A percentile compares a stretch with the other conserved stretches of the same genome.
Evolutionary conservation across 495 filamentous ascomycete species (phyloP).

Genomic region (Bathelium albidoporum): DNA sequence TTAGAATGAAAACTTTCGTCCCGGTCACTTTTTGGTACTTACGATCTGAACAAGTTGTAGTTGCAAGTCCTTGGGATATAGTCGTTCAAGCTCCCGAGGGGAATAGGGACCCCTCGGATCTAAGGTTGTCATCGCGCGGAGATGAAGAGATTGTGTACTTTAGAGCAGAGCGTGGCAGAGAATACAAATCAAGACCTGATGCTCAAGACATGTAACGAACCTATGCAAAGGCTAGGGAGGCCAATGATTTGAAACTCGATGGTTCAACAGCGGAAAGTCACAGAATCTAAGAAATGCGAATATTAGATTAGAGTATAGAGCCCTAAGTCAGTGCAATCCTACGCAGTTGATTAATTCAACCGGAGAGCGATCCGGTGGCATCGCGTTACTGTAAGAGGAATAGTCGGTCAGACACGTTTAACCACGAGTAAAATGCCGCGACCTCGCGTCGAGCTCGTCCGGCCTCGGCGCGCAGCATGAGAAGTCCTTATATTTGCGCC

Average conservation of each 20-base stretch:
- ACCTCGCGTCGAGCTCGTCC: neutral
- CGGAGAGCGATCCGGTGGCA: neutral
- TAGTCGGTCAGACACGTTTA: neutral
- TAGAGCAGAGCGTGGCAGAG: neutral
- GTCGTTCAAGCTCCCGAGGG: constrained; percentile 62
- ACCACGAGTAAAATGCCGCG: neutral
- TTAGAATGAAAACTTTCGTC: too few species aligned
- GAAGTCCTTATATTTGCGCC: constrained; percentile 18
- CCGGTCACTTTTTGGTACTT: too few species aligned
- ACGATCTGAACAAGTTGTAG: constrained; percentile 84
- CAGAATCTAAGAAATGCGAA: neutral
- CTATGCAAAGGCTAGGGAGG: neutral
- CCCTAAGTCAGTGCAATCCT: too few species aligned
- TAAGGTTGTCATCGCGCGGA: constrained; percentile 60
- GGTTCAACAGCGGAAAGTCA: neutral
- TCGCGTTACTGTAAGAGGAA: neutral
- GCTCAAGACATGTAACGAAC: neutral
- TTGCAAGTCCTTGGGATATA: constrained; percentile 72
- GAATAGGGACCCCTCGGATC: constrained; percentile 66
- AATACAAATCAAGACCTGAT: neutral
- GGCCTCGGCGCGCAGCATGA: constrained; percentile 10
- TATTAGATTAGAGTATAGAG: too few species aligned
- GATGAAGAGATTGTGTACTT: constrained; percentile 9
- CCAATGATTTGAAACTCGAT: neutral
- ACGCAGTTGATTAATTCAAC: too few species aligned